Base-by-base conservation (phyloP, 2,329 filamentous ascomycete species). In the Simplicillium aogashimaense region DNA sequence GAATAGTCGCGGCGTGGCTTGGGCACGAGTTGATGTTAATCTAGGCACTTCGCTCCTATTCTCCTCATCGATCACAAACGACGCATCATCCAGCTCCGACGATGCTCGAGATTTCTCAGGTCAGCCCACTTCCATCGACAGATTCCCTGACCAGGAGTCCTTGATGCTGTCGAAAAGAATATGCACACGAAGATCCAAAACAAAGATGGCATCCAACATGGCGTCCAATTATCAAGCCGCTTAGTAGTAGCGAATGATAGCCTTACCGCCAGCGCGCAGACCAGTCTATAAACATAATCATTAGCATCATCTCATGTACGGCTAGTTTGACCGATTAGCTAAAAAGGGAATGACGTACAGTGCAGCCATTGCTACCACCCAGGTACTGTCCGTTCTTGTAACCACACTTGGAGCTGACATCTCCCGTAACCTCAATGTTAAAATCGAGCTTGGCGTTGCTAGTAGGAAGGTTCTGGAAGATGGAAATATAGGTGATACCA, bases 401-500 rank as follows among this genome's bases (percentile, higher is more conserved):
- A 48, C 72, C 76, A 74, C 86, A 94, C 37, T 61, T 52, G 37
- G 53, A 56, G 48, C 56, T 65, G 41, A 69, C 61, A 46, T 86
- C 81, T 41, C 86, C 88, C 34, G 56, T 67, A 50, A 95, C 83
- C 53, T 81, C 75, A 55, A 95, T 78, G 57, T 83, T 83, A 67
- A 84, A 95, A 60, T 88, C 72, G 31, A 95, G 79, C 45, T 67
- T 62, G 30, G 77, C 79, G 14, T 62, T 58, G 51, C 78, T 86
- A 41, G 85, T 94, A 5, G 88, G 87, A 45, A 65, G 55, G 69
- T 97, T 95, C 58, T 81, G 79, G 73, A 90, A 87, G 60, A 95
- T 77, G 37, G 86, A 87, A 44, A 95, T 66, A 69, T 78, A 97
- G 33, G 83, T 92, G 46, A 63, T 66, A 55, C 83, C 79, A 52